A percentile compares a stretch with the other conserved stretches of the same genome.
Evolutionary conservation across 2,329 filamentous ascomycete species (phyloP).

Genomic region (Arthrobotrys iridis): DNA sequence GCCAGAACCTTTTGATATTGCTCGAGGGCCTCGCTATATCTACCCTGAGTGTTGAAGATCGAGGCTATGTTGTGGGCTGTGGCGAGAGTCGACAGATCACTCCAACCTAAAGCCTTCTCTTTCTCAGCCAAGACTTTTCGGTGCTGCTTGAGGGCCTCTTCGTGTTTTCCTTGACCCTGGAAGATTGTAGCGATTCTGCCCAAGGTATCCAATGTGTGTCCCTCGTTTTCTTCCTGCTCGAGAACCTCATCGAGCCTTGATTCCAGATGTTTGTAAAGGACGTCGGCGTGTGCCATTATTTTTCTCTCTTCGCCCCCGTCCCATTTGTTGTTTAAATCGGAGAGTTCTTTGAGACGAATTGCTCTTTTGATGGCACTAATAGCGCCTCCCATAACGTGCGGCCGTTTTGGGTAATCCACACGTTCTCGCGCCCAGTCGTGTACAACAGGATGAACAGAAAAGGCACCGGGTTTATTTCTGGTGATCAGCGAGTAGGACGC

Average conservation of each 20-base stretch:
- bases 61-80: conserved; percentile 1
- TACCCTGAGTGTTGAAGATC: conserved; percentile 18
- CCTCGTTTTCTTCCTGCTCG: not conserved
- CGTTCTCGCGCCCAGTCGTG: conserved; percentile 51
- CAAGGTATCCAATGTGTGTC: not conserved
- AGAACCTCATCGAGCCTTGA: not conserved
- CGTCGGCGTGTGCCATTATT: not conserved
- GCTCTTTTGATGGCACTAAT: not conserved
- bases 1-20: not conserved
- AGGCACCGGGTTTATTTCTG: not conserved
- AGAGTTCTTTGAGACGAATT: not conserved
- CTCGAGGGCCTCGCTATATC: conserved; percentile 24
- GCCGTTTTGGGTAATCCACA: not conserved
- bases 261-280: not conserved
- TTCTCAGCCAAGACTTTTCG: conserved; percentile 12
- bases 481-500: conserved; percentile 17
- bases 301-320: not conserved
- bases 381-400: not conserved
- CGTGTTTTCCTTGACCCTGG: conserved; percentile 9
- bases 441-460: conserved; percentile 51
- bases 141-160: conserved; percentile 44
- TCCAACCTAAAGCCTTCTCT: conserved; percentile 28
- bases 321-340: not conserved
- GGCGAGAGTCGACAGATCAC: conserved; percentile 10
- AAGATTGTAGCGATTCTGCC: not conserved